These are phyloP conservation scores for Malania oleifera DNA, from an alignment of 164 flowering plant genomes.

Conservation along the genomic window DNA sequence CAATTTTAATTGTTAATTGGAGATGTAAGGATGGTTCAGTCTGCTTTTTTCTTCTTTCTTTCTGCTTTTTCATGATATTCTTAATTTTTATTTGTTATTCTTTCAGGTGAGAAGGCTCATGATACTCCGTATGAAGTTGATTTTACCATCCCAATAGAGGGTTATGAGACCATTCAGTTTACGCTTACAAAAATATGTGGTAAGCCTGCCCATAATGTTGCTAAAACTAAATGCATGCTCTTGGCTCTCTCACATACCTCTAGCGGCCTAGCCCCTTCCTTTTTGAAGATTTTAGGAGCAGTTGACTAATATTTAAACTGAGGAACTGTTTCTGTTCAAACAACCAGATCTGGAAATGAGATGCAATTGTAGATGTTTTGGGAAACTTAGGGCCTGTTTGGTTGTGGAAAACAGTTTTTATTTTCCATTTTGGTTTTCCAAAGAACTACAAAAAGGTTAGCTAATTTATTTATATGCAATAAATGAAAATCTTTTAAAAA, in stretches of 20 bases:
- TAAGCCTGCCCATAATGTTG: slow-evolving; percentile 25
- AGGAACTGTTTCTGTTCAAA: too few species aligned
- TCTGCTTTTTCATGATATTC: slow-evolving; percentile 5
- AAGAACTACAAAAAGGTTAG: too few species aligned
- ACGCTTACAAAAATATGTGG: slow-evolving; percentile 83
- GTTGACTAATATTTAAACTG: background rate
- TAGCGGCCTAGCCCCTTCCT: too few species aligned
- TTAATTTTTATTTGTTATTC: slow-evolving; percentile 9
- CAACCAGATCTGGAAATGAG: too few species aligned
- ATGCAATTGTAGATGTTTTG: too few species aligned
- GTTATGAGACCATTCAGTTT: slow-evolving; percentile 74
- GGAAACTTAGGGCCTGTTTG: too few species aligned
- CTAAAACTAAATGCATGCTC: background rate
- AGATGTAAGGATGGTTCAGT: slow-evolving; percentile 43
- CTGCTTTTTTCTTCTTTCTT: slow-evolving; percentile 1
- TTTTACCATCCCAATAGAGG: slow-evolving; percentile 72
- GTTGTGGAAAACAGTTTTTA: too few species aligned
- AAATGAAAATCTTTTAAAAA: too few species aligned
- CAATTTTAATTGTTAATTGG: slow-evolving; percentile 66
- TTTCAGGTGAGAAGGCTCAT: slow-evolving; percentile 61
- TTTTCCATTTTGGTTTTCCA: too few species aligned
- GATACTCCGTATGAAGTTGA: slow-evolving; percentile 70
- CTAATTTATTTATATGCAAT: too few species aligned
- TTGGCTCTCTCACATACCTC: background rate
- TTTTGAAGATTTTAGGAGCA: background rate